These are phyloP conservation scores for Rusavskia elegans DNA, from an alignment of 495 filamentous ascomycete genomes.

Conservation along the genomic window DNA sequence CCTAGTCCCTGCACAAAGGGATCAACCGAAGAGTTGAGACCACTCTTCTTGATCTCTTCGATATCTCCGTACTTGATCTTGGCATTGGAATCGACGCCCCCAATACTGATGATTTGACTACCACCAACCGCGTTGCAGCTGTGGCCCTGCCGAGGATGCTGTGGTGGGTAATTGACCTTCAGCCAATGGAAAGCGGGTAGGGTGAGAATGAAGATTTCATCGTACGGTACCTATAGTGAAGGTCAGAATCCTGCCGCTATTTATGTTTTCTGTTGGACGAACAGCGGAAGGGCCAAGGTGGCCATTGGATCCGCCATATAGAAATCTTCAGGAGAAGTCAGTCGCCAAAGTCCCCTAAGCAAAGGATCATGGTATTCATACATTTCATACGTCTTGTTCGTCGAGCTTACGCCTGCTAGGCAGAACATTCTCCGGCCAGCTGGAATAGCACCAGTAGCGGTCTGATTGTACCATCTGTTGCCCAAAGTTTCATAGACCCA, in stretches of 20 bases:
- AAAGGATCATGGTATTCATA: neutral
- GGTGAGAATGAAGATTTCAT: constrained; percentile 19
- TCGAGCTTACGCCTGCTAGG: constrained; percentile 5
- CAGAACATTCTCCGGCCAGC: constrained; percentile 3
- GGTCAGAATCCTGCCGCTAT: too few relatives aligned
- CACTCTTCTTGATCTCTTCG: neutral
- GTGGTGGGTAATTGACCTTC: constrained; percentile 10
- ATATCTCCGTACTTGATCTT: neutral
- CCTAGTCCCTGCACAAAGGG: constrained; percentile 8
- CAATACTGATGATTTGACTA: constrained; percentile 10
- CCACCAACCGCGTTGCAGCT: constrained; percentile 10
- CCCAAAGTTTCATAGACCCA: constrained; percentile 6
- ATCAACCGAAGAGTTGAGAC: constrained; percentile 2
- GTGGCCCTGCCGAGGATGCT: constrained; percentile 5
- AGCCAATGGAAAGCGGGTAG: constrained; percentile 32
- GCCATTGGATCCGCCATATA: constrained; percentile 8
- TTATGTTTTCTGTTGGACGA: too few relatives aligned
- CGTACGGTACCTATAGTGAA: neutral
- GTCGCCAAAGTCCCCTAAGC: neutral
- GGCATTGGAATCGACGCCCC: constrained; percentile 7
- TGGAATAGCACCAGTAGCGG: constrained; percentile 9
- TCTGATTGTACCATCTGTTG: constrained; percentile 12
- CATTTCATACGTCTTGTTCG: constrained; percentile 11
- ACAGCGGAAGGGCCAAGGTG: neutral
- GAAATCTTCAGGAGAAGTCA: constrained; percentile 1